Evolutionary conservation across 805 yeast genomes (phyloP), one percentile per base, ranked within the genome.

Genomic region (Wickerhamiella parazyma): DNA sequence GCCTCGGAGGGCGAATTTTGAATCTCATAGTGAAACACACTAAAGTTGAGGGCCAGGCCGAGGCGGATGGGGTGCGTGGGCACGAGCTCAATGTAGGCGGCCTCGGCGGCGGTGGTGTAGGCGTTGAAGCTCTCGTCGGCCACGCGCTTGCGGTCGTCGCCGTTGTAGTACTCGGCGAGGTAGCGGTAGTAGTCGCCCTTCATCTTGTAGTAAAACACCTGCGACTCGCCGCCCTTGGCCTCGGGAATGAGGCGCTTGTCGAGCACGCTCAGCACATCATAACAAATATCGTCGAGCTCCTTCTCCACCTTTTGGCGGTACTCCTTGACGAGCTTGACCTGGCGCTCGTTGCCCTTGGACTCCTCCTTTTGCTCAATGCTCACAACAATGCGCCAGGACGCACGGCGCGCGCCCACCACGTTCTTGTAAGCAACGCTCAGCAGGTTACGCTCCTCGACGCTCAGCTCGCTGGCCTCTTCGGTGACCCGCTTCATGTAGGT

Each of bases 151-250:
- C 96, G 84, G 70, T 83, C 83, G 59, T 85, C 95, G 55, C 85
- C 78, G 57, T 80, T 72, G 52, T 97, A 94, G 62, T 91, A 89
- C 72, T 89, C 98, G 49, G 98, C 98, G 68, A 89, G 76, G 69
- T 89, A 89, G 72, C 98, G 94, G 75, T 87, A 95, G 75, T 89
- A 89, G 69, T 89, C 98, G 72, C 98, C 98, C 75, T 89, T 87
- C 95, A 89, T 89, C 78, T 89, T 89, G 73, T 86, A 89, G 75
- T 89, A 89, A 70, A 89, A 89, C 45, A 89, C 98, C 75, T 89
- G 89, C 44, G 95, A 85, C 72, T 89, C 98, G 60, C 97, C 97
- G 52, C 93, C 76, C 66, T 85, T 93, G 53, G 97, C 96, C 54
- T 86, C 75, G 57, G 95, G 89, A 61, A 89, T 86, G 65, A 89